Evolutionary conservation across 441 rosid genomes (phyloP), one percentile per base, ranked within the genome.

Genomic region (Gossypium aridum): DNA sequence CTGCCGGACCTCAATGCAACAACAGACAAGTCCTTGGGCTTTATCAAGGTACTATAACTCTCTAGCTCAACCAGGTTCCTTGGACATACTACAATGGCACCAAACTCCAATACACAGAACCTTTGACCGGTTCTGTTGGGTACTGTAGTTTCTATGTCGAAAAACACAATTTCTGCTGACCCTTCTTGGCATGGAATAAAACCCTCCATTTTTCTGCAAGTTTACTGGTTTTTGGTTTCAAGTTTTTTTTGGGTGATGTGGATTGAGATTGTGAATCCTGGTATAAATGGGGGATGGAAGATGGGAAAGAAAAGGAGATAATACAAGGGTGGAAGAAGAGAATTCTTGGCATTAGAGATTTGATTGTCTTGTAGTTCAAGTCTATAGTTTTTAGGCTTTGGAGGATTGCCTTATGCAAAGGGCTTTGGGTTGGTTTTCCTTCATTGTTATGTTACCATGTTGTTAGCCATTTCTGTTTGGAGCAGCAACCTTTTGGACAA

Each of bases 81-180:
- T 0, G 97, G 94, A 68, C 99, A 96, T 55, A 96, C 92, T 2
- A 91, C 78, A n/a, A 96, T 90, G 67, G 99, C 97, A 4, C 99
- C 99, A 3, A 96, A 96, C 83, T 96, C 99, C 78, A 96, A 78
- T 19, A 96, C 85, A 71, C 81, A 71, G 81, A 93, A 92, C 51
- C 90, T 76, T 25, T 88, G 93, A 19, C 93, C 93, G 1, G 78
- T 12, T 77, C 76, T 84, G 70, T 79, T 89, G 14, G 99, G 98
- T 1, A 96, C 97, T 3, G 85, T 96, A 4, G 99, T 96, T 81
- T 96, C 98, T 39, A 96, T 60, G 89, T 96, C 99, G 22, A 95
- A 93, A 76, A 95, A 93, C 59, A 88, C 94, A 2, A 96, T 88
- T 78, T 88, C 91, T 53, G 61, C 61, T 3, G 75, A 10, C 17